Evolutionary conservation across 768 basidiomycete species (phyloP), one percentile per base, ranked within the genome.

Genomic region (Psilocybe cyanescens): DNA sequence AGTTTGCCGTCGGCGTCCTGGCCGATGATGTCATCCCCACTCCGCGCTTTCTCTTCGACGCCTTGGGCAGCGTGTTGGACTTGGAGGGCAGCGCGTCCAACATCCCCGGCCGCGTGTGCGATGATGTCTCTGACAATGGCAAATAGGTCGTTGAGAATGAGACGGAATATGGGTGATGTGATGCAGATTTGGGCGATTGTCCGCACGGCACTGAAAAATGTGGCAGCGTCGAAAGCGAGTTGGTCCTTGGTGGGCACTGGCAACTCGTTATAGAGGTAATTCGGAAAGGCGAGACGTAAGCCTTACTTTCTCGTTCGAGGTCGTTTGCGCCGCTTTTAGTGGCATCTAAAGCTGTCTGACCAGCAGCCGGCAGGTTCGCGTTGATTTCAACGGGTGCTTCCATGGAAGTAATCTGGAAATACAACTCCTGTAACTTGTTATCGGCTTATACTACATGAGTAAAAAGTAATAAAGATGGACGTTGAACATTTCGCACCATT

Each of bases 381-480:
- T 71, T 65, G 2, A 65, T 57, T 14, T 67, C 59, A n/a, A 70
- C 48, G 24, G 62, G 59, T 37, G 68, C 55, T 29, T 70, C 62
- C 30, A 71, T 65, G 33, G 67, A 68, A 44, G 63, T 55, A 9
- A 72, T 61, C 53, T 74, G 67, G 56, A 70, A 77, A 24, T 76
- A 62, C 8, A 79, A 31, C n/a, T 78, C 75, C 64, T 81, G 79
- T 2, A 81, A 35, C 61, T 67, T 72, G 62, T 79, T 69, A 58
- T 79, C 77, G 53, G 71, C 78, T 79, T 6, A n/a, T 6, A 28
- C 17, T 8, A 49, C 28, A 8, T 24, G 1, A 19, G n/a, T 7
- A 49, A 6, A 49, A 47, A 6, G 8, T 11, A 6, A 49, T 49
- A 49, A 14, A 49, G 28, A 49, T 4, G 2, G 19, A 24, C 4